Base-by-base conservation (phyloP, 2,329 filamentous ascomycete species). In the Ascochyta clinopodiicola region DNA sequence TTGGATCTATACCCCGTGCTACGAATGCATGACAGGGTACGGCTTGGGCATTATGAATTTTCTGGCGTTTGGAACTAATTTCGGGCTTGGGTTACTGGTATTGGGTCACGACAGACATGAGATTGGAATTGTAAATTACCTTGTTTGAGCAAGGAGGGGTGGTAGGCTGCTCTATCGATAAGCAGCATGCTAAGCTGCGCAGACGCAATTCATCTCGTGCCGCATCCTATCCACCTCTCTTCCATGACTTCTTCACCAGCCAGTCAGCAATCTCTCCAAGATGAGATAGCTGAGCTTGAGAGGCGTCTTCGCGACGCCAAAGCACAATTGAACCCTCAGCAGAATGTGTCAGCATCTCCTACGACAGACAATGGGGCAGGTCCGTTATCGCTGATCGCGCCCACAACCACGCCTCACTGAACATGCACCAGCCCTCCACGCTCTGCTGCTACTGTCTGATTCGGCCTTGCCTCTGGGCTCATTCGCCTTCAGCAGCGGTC, bases 401-500 rank as follows among this genome's bases (percentile, higher is more conserved):
- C 24, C 15, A 32, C 29, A 36, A 36, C 8, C 12, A 6, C 22
- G 31, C 2, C 17, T 22, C 13, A 35, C 46, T 47, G 19, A 47
- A 2, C 36, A 22, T 21, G 13, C 32, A 15, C 13, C 57, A 68
- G 70, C 67, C n/a, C 69, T 73, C 25, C 91, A 94, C 75, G 88
- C 89, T 62, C 84, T 92, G 34, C 84, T 94, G 29, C 82, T 95
- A 3, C 86, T 94, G 44, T 86, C 91, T 43, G 91, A 95, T 79
- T 93, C 91, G 1, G 89, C 90, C 13, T 84, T 95, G 2, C 91
- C 91, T 0, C 82, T 95, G 0, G 91, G 91, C 53, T 91, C 90
- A n/a, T 95, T 95, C 77, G 91, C 91, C 67, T 95, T 94, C 79
- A 91, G 87, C 79, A 89, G 86, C 64, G 90, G 90, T 3, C 83